These are phyloP conservation scores for Zymoseptoria pseudotritici DNA, from an alignment of 2,329 filamentous ascomycete species.

Conservation along the genomic window DNA sequence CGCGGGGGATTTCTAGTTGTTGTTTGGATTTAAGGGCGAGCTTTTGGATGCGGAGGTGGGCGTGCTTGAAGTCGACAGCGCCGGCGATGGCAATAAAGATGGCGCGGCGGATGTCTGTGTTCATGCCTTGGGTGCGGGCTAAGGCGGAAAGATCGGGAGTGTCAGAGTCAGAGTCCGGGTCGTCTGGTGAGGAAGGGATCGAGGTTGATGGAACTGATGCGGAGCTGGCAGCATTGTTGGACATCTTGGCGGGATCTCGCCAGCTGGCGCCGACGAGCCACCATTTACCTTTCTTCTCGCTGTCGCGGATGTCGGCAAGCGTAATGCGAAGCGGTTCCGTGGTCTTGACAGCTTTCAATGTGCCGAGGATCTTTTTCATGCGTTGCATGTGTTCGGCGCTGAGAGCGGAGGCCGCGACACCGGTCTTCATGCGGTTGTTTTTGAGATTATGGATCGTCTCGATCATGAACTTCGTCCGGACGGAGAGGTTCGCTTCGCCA, in stretches of 20 bases:
- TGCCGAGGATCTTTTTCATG: slow-evolving; percentile 82
- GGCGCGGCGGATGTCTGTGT: slow-evolving; percentile 76
- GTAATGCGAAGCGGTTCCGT: slow-evolving; percentile 76
- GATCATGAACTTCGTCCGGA: slow-evolving; percentile 94
- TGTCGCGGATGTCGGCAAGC: slow-evolving; percentile 72
- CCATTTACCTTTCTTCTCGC: slow-evolving; percentile 89
- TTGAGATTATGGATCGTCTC: slow-evolving; percentile 92
- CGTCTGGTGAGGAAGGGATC: slow-evolving; percentile 25
- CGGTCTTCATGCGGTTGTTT: slow-evolving; percentile 82
- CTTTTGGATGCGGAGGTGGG: slow-evolving; percentile 69
- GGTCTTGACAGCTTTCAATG: slow-evolving; percentile 62
- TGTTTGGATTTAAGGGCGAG: slow-evolving; percentile 80
- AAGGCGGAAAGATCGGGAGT: slow-evolving; percentile 60
- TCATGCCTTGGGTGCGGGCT: slow-evolving; percentile 77
- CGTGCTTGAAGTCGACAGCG: slow-evolving; percentile 75
- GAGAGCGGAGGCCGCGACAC: slow-evolving; percentile 61
- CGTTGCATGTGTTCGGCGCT: slow-evolving; percentile 74
- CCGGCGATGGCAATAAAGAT: slow-evolving; percentile 91
- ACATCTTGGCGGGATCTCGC: slow-evolving; percentile 37
- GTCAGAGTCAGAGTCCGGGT: slow-evolving; percentile 34
- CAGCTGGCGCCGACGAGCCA: slow-evolving; percentile 98
- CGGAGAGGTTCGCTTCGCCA: slow-evolving; percentile 65
- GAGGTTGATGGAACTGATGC: background rate
- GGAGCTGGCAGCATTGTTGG: slow-evolving; percentile 1
- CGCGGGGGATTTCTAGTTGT: slow-evolving; percentile 76